Evolutionary conservation across 176 grass and related monocot species (phyloP).

Genomic region (Oryza meridionalis): DNA sequence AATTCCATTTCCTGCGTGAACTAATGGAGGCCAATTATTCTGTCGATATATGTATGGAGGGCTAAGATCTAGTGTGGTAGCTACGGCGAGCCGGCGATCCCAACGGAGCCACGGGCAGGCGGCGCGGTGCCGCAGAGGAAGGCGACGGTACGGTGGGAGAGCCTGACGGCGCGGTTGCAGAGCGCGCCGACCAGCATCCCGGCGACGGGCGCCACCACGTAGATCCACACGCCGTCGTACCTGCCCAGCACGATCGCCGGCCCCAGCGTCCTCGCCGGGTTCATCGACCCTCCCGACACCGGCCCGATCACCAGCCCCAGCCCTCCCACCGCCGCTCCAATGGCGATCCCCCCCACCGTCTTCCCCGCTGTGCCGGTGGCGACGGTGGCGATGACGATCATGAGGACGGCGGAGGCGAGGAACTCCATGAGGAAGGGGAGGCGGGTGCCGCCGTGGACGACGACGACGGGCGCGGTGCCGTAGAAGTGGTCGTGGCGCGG

Average conservation of each 20-base stretch:
- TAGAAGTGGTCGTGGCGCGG: slow-evolving; percentile 54
- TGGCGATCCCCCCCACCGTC: slow-evolving; percentile 39
- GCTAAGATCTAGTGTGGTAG: too few species aligned
- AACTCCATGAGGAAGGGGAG: slow-evolving; percentile 62
- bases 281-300: slow-evolving; percentile 74
- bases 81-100: not conserved
- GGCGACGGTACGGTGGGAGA: slow-evolving; percentile 29
- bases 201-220: slow-evolving; percentile 51
- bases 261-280: slow-evolving; percentile 63
- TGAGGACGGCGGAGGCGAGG: slow-evolving; percentile 56
- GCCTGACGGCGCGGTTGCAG: slow-evolving; percentile 35
- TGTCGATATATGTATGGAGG: too few species aligned
- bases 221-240: slow-evolving; percentile 62
- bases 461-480: slow-evolving; percentile 33
- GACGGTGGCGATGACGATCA: slow-evolving; percentile 64
- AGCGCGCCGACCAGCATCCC: slow-evolving; percentile 58
- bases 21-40: too few species aligned
- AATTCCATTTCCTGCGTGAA: too few species aligned
- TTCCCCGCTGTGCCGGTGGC: slow-evolving; percentile 29
- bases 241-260: slow-evolving; percentile 52
- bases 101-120: not conserved
- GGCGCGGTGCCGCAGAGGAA: slow-evolving; percentile 27
- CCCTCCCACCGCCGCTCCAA: slow-evolving; percentile 36
- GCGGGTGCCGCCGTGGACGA: not conserved
- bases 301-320: slow-evolving; percentile 53